Evolutionary conservation across 2,329 filamentous ascomycete genomes (phyloP).

Genomic region (Aquanectria penicillioides): DNA sequence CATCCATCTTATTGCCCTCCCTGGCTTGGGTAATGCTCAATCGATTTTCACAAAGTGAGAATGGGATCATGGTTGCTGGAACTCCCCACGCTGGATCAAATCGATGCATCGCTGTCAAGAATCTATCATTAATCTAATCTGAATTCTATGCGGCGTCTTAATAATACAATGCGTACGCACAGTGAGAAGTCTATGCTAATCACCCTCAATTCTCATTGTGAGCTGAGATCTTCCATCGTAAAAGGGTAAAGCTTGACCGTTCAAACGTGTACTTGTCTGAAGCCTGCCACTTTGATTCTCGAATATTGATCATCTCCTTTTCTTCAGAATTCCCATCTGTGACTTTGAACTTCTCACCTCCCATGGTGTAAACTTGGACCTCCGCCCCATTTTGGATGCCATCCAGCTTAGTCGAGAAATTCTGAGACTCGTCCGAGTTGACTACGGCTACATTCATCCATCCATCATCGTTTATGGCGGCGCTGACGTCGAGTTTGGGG

Average conservation of each 20-base stretch:
- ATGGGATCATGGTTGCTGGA: too few relatives aligned
- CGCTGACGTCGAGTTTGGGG: slow-evolving; percentile 75
- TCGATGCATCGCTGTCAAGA: too few relatives aligned
- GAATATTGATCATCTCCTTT: slow-evolving; percentile 65
- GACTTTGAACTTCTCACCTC: slow-evolving; percentile 43
- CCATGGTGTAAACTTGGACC: slow-evolving; percentile 69
- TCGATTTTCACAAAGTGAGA: too few relatives aligned
- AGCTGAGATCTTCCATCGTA: slow-evolving; percentile 61
- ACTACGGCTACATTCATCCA: slow-evolving; percentile 74
- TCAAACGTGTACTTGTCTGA: slow-evolving; percentile 71
- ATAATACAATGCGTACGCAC: too few relatives aligned
- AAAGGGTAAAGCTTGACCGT: slow-evolving; percentile 71
- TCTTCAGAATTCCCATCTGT: slow-evolving; percentile 68
- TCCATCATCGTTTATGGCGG: slow-evolving; percentile 65
- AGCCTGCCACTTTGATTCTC: slow-evolving; percentile 63
- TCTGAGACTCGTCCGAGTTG: slow-evolving; percentile 70
- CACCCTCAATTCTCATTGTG: neutral
- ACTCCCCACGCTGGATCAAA: too few relatives aligned
- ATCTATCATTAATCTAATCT: too few relatives aligned
- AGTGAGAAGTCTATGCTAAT: too few relatives aligned
- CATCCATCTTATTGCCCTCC: too few relatives aligned
- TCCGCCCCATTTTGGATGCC: slow-evolving; percentile 58
- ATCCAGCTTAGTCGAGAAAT: slow-evolving; percentile 65
- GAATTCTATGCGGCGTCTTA: too few relatives aligned
- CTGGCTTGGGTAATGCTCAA: too few relatives aligned